Evolutionary conservation across 257 asterid species (phyloP).

Genomic region (Solanum dulcamara): DNA sequence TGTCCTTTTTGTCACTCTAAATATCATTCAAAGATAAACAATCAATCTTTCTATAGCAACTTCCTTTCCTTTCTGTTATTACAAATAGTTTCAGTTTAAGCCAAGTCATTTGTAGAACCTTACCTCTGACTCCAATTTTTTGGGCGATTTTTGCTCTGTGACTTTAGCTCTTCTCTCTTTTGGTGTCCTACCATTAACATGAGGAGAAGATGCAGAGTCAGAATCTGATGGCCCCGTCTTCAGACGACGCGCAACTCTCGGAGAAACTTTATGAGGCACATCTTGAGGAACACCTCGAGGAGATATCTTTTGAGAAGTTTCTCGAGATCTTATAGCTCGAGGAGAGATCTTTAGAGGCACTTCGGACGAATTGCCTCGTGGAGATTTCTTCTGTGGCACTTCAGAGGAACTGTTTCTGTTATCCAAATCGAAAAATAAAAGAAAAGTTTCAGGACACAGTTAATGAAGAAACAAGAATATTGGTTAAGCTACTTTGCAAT

Average conservation of each 20-base stretch:
- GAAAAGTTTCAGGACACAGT: background rate
- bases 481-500: background rate
- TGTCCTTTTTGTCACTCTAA: background rate
- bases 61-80: background rate
- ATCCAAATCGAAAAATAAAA: background rate
- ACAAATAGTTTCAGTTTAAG: background rate
- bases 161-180: conserved; percentile 60
- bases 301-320: conserved; percentile 24
- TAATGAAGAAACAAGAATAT: background rate
- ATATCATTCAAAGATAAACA: background rate
- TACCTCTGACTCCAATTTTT: conserved; percentile 63
- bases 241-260: conserved; percentile 66
- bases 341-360: conserved; percentile 33
- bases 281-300: conserved; percentile 19
- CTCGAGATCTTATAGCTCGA: conserved; percentile 15
- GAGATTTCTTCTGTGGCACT: conserved; percentile 28
- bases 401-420: conserved; percentile 42
- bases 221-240: conserved; percentile 41
- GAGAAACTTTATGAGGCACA: conserved; percentile 31
- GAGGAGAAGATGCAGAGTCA: conserved; percentile 55
- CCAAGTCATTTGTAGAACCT: background rate
- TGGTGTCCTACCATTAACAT: conserved; percentile 29
- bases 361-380: conserved; percentile 25
- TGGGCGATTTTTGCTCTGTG: conserved; percentile 38
- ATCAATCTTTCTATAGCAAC: background rate